These are phyloP conservation scores for Chalaropsis thielavioides DNA, from an alignment of 2,329 filamentous ascomycete species.

Conservation along the genomic window DNA sequence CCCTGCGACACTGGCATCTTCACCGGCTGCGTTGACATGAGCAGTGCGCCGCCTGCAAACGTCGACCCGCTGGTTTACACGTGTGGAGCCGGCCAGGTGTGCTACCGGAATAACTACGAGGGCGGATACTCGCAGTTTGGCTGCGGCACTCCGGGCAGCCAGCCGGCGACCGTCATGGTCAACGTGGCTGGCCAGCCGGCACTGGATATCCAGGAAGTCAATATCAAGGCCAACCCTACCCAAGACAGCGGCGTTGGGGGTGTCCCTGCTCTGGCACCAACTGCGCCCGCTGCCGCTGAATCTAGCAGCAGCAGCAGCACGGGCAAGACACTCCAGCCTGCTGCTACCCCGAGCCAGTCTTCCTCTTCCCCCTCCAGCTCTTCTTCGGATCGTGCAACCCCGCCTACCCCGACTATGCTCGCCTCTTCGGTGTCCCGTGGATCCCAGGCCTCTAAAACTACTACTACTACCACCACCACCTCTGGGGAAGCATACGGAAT, in stretches of 20 bases:
- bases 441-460: constrained; percentile 6
- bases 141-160: constrained; percentile 35
- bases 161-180: constrained; percentile 36
- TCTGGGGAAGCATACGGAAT: constrained; percentile 18
- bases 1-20: constrained; percentile 41
- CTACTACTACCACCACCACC: constrained; percentile 1
- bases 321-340: background rate
- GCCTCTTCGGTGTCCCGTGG: background rate
- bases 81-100: constrained; percentile 36
- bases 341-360: constrained; percentile 1
- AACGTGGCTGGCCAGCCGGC: constrained; percentile 31
- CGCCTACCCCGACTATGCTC: background rate
- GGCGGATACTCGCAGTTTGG: constrained; percentile 44
- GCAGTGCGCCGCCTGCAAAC: constrained; percentile 35
- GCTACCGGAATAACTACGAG: constrained; percentile 41
- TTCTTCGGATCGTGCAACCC: background rate
- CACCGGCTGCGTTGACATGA: constrained; percentile 41
- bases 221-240: constrained; percentile 23
- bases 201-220: constrained; percentile 24
- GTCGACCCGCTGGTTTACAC: constrained; percentile 44
- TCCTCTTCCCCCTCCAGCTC: background rate
- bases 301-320: background rate
- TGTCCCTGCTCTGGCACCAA: background rate
- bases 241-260: constrained; percentile 28
- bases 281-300: background rate